These are phyloP conservation scores for Medicago ruthenica DNA, from an alignment of 306 rosid genomes.

Conservation along the genomic window DNA sequence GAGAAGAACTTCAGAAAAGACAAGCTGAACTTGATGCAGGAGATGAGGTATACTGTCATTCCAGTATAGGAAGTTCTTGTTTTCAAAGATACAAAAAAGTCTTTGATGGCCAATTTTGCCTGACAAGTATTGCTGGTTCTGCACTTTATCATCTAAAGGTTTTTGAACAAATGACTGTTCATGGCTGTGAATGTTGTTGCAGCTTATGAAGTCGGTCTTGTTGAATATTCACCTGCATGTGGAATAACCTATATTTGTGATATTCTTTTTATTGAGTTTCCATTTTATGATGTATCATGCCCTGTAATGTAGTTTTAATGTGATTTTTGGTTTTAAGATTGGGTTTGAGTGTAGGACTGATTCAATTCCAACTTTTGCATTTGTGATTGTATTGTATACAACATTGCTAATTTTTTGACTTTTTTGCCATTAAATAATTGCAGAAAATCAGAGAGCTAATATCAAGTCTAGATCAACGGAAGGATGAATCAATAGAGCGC, in stretches of 20 bases:
- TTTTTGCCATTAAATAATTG: constrained; percentile 39
- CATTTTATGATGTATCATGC: background rate
- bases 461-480: constrained; percentile 88
- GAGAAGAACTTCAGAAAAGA: constrained; percentile 96
- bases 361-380: constrained; percentile 25
- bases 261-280: constrained; percentile 1
- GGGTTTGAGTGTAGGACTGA: background rate
- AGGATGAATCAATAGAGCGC: constrained; percentile 95
- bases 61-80: constrained; percentile 24
- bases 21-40: constrained; percentile 96
- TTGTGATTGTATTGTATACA: background rate
- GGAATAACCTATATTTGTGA: constrained; percentile 10
- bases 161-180: constrained; percentile 16
- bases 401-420: constrained; percentile 32
- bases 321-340: constrained; percentile 17
- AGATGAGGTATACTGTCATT: constrained; percentile 67
- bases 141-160: constrained; percentile 6
- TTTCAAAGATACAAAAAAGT: background rate
- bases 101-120: background rate
- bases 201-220: constrained; percentile 20
- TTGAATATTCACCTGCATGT: constrained; percentile 12
- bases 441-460: constrained; percentile 96
- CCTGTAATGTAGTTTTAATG: background rate
- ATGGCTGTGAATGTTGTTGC: constrained; percentile 12
- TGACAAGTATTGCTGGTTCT: constrained; percentile 7